A percentile compares a stretch with the other conserved stretches of the same genome.
These are phyloP conservation scores for Cryptosporidium parvum DNA, from an alignment of 169 alveolate species.

Conservation along the genomic window DNA sequence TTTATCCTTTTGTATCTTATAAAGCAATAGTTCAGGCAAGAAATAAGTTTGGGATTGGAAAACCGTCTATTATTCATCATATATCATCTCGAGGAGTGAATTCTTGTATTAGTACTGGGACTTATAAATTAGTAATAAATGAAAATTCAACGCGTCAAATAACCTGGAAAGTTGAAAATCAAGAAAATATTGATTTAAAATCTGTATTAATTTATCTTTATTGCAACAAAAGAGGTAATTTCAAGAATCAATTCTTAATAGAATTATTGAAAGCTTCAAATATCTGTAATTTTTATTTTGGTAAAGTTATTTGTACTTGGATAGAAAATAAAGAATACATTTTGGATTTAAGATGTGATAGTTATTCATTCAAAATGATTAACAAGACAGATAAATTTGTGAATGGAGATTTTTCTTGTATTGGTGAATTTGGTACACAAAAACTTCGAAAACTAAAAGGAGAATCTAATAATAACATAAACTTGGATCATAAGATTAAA, in stretches of 20 bases:
- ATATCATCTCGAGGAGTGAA: neutral
- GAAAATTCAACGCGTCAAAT: slow-evolving; percentile 25
- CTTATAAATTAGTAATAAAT: slow-evolving; percentile 5
- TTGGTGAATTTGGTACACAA: neutral
- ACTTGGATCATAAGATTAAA: neutral
- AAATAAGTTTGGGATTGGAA: slow-evolving; percentile 51
- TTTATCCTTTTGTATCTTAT: slow-evolving; percentile 20
- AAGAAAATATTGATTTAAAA: neutral
- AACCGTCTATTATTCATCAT: slow-evolving; percentile 1
- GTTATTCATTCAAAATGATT: slow-evolving; percentile 1
- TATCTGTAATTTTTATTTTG: neutral
- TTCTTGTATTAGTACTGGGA: neutral
- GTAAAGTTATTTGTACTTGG: neutral
- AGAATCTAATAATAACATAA: neutral
- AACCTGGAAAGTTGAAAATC: neutral
- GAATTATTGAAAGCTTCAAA: neutral
- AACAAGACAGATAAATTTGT: neutral
- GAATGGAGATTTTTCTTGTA: neutral
- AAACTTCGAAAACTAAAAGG: slow-evolving; percentile 2
- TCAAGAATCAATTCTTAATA: neutral
- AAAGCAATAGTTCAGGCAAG: slow-evolving; percentile 23
- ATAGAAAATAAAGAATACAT: neutral
- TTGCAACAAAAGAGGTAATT: neutral
- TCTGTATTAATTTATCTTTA: slow-evolving; percentile 17
- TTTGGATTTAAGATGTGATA: neutral